A percentile compares a stretch with the other conserved stretches of the same genome.
Conservation (phyloP, 1,139 yeast species). For the Saccharomyces hybrid region DNA sequence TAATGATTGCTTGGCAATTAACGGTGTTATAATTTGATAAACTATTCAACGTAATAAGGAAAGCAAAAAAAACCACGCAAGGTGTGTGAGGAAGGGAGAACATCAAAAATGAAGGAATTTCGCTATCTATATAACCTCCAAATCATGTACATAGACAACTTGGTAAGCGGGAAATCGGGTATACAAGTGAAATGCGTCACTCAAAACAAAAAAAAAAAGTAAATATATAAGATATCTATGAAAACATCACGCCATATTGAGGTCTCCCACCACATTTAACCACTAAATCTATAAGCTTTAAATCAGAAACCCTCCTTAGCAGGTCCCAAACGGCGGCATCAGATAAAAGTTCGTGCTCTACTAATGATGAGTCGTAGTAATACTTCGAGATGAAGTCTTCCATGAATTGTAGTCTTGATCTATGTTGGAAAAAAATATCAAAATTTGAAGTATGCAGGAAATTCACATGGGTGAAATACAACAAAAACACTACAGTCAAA, state of each 20-base stretch:
- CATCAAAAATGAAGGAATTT: neutral
- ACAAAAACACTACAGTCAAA: conserved; percentile 4
- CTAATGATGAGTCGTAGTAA: conserved; percentile 5
- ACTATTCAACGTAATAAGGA: neutral
- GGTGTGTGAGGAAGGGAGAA: neutral
- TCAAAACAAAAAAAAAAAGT: neutral
- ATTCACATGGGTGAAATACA: conserved; percentile 4
- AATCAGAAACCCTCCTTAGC: conserved; percentile 13
- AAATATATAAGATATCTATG: neutral
- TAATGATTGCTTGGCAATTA: neutral
- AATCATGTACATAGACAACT: neutral
- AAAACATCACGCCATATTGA: conserved; percentile 8
- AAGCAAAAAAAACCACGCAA: neutral
- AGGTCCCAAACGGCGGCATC: conserved; percentile 20
- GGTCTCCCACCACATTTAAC: conserved; percentile 20
- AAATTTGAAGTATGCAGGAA: conserved; percentile 5
- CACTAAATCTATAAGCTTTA: conserved; percentile 14
- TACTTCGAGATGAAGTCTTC: neutral
- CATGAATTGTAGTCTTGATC: neutral
- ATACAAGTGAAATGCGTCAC: no score
- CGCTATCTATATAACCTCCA: neutral
- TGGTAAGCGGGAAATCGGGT: neutral
- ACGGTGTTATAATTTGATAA: neutral
- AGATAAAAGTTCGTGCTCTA: conserved; percentile 13
- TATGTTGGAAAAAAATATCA: neutral